Evolutionary conservation across 164 flowering plant genomes (phyloP).

Genomic region (Magnolia sinica): DNA sequence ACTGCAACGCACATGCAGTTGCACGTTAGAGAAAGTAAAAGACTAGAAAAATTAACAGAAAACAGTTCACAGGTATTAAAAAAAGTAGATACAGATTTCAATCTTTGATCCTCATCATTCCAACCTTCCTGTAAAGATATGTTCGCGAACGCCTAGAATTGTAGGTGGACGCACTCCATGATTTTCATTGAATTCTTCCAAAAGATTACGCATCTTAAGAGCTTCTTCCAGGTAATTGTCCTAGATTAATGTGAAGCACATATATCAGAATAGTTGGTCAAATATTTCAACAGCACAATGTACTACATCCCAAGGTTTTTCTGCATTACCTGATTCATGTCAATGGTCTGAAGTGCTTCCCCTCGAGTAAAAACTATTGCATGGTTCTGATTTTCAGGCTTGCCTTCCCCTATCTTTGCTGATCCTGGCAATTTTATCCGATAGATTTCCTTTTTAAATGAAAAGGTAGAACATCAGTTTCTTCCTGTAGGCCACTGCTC

Average conservation of each 20-base stretch:
- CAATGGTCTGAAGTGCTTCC: conserved; percentile 97
- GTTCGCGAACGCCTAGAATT: conserved; percentile 93
- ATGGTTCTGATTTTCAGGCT: conserved; percentile 99
- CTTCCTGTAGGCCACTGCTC: not conserved
- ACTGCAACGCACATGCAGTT: conserved; percentile 44
- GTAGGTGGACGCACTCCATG: conserved; percentile 92
- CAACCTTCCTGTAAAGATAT: conserved; percentile 98
- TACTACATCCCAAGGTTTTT: not conserved
- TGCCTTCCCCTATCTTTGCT: conserved; percentile 95
- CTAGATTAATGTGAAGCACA: conserved; percentile 27
- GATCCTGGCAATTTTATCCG: conserved; percentile 95
- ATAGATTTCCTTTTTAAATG: conserved; percentile 69
- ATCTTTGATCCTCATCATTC: not conserved
- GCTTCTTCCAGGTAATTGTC: conserved; percentile 99
- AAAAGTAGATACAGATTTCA: not conserved
- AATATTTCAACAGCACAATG: not conserved
- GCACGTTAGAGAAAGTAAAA: conserved; percentile 13
- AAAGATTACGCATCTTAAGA: conserved; percentile 95
- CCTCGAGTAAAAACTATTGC: conserved; percentile 94
- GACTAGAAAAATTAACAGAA: not conserved
- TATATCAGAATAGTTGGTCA: conserved; percentile 5
- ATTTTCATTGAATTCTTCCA: conserved; percentile 90
- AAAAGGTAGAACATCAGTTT: conserved; percentile 2
- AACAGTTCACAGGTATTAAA: not conserved
- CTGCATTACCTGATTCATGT: conserved; percentile 85